phyloP scores from a whole-genome alignment of 768 basidiomycete species.

The Mycena crocata region DNA sequence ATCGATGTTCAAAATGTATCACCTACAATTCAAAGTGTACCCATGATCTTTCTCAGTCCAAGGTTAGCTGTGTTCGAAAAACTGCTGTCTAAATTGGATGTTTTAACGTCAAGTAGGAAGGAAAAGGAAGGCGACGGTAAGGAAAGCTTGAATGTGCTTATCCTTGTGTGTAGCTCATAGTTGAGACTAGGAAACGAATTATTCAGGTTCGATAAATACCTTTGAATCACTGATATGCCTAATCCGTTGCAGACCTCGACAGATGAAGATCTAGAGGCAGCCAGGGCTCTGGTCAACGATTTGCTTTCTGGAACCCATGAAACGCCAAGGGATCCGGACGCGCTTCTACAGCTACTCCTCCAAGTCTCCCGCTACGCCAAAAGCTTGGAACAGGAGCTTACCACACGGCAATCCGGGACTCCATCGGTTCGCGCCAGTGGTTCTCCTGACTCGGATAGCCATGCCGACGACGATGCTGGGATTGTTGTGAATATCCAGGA shows the following conservation, averaged over 20 bases:
- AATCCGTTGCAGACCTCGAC: too few relatives aligned
- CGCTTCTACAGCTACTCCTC: conserved; percentile 22
- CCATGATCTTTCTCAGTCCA: conserved; percentile 18
- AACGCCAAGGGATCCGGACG: conserved; percentile 18
- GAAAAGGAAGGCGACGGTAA: conserved; percentile 17
- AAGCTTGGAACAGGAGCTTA: conserved; percentile 18
- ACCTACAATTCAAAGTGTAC: conserved; percentile 26
- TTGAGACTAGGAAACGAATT: too few relatives aligned
- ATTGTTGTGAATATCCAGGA: conserved; percentile 13
- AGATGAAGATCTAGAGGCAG: too few relatives aligned
- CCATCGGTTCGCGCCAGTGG: conserved; percentile 2
- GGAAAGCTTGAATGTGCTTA: not conserved
- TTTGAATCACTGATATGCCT: too few relatives aligned
- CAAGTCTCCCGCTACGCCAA: conserved; percentile 27
- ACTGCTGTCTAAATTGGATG: not conserved
- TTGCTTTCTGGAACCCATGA: conserved; percentile 7
- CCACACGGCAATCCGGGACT: conserved; percentile 6
- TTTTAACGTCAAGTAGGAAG: conserved; percentile 2
- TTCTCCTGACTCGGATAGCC: not conserved
- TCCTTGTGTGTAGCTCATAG: too few relatives aligned
- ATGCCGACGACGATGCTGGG: conserved; percentile 2
- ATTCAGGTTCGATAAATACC: too few relatives aligned
- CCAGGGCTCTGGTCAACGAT: conserved; percentile 17
- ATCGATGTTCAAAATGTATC: conserved; percentile 22
- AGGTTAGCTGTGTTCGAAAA: conserved; percentile 5